phyloP scores from a whole-genome alignment of 805 yeast species.

The Teunomyces stri region DNA sequence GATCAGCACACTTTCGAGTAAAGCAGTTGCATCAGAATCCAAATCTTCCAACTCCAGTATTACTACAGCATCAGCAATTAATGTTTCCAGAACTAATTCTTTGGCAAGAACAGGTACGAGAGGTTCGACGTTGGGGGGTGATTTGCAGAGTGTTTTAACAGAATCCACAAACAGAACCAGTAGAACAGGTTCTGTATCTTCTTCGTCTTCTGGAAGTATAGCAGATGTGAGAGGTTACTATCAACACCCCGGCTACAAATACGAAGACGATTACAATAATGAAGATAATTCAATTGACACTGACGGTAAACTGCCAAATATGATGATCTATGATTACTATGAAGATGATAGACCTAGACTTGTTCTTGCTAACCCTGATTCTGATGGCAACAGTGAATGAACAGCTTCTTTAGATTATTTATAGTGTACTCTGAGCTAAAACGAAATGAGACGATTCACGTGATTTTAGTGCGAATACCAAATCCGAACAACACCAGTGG shows the following conservation, averaged over 20 bases:
- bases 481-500: neutral
- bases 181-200: slow-evolving; percentile 21
- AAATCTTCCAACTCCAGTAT: slow-evolving; percentile 15
- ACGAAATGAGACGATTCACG: neutral
- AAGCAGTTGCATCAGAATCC: slow-evolving; percentile 1
- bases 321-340: slow-evolving; percentile 7
- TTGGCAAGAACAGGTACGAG: slow-evolving; percentile 32
- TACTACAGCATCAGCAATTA: slow-evolving; percentile 9
- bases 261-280: slow-evolving; percentile 20
- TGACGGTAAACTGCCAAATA: slow-evolving; percentile 7
- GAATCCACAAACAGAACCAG: slow-evolving; percentile 12
- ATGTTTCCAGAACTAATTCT: slow-evolving; percentile 26
- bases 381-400: slow-evolving; percentile 24
- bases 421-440: no score
- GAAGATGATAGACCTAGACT: slow-evolving; percentile 40
- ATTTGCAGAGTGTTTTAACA: slow-evolving; percentile 19
- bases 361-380: slow-evolving; percentile 59
- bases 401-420: neutral
- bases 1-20: slow-evolving; percentile 3
- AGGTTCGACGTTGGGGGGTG: slow-evolving; percentile 17
- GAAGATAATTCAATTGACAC: slow-evolving; percentile 11
- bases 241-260: slow-evolving; percentile 40
- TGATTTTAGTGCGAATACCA: slow-evolving; percentile 3
- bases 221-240: slow-evolving; percentile 34
- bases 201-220: slow-evolving; percentile 30